phyloP scores from a whole-genome alignment of 768 basidiomycete genomes.

The Psilocybe azurescens region DNA sequence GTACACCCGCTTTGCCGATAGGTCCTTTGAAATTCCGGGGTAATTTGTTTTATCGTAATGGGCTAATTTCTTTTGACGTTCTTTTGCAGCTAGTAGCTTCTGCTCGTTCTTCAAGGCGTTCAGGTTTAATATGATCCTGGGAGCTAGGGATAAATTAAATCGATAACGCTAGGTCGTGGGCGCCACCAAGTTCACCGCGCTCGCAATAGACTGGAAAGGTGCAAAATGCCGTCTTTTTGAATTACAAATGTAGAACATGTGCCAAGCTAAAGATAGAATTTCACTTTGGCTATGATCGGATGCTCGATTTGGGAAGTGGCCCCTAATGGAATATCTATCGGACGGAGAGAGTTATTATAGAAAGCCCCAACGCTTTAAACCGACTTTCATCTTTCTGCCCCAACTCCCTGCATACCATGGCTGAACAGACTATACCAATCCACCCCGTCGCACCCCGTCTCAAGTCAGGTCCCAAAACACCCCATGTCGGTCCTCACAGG shows the following conservation, averaged over 20 bases:
- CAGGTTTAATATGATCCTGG: not conserved
- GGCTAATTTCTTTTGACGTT: not conserved
- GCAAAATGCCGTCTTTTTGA: slow-evolving; percentile 1
- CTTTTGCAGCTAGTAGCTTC: not conserved
- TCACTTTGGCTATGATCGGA: slow-evolving; percentile 23
- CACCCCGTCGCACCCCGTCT: slow-evolving; percentile 84
- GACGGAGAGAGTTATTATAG: slow-evolving; percentile 18
- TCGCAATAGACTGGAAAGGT: not conserved
- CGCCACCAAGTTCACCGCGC: slow-evolving; percentile 1
- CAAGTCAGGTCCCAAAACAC: slow-evolving; percentile 60
- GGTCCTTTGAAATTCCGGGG: slow-evolving; percentile 4
- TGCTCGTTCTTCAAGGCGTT: not conserved
- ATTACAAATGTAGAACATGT: slow-evolving; percentile 14
- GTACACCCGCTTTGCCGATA: slow-evolving; percentile 22
- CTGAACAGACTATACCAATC: slow-evolving; percentile 44
- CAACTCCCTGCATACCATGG: slow-evolving; percentile 36
- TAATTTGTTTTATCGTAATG: slow-evolving; percentile 1
- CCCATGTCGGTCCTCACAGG: slow-evolving; percentile 82
- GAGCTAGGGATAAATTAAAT: not conserved
- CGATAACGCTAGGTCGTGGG: not conserved
- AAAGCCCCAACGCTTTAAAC: slow-evolving; percentile 18
- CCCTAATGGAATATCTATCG: slow-evolving; percentile 22
- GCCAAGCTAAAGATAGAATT: slow-evolving; percentile 27
- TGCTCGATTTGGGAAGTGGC: slow-evolving; percentile 23
- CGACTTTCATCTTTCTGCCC: slow-evolving; percentile 21